Evolutionary conservation across 1,284 basidiomycete species (phyloP).

Genomic region (Cryptococcus sp.): DNA sequence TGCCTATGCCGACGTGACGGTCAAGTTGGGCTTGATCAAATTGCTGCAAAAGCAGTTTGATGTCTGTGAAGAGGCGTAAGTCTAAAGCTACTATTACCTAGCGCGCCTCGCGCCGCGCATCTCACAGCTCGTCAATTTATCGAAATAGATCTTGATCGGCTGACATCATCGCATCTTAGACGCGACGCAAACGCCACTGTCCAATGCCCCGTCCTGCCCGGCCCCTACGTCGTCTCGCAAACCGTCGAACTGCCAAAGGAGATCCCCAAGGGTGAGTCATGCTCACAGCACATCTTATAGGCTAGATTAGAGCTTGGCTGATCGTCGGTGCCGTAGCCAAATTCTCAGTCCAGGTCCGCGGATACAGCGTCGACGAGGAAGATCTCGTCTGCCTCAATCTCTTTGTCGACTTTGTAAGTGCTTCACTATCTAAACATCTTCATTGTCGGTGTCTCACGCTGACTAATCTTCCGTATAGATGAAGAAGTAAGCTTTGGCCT

Average conservation of each 20-base stretch:
- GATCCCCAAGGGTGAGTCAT: slow-evolving; percentile 74
- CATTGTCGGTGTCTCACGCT: background rate
- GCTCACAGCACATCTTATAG: background rate
- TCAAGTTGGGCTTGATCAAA: slow-evolving; percentile 87
- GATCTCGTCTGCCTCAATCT: slow-evolving; percentile 80
- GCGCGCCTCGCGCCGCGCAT: background rate
- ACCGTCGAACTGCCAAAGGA: slow-evolving; percentile 82
- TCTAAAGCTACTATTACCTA: slow-evolving; percentile 56
- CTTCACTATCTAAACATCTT: background rate
- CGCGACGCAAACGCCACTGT: slow-evolving; percentile 43
- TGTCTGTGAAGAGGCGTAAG: slow-evolving; percentile 89
- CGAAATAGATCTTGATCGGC: too few relatives aligned
- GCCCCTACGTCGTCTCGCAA: slow-evolving; percentile 70
- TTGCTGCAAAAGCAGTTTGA: slow-evolving; percentile 78
- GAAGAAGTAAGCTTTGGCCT: slow-evolving; percentile 11
- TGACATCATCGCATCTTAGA: slow-evolving; percentile 10
- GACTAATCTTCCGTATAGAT: slow-evolving; percentile 6
- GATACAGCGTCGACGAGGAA: slow-evolving; percentile 74
- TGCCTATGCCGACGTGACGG: slow-evolving; percentile 79
- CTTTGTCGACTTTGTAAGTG: slow-evolving; percentile 61
- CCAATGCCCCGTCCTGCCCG: slow-evolving; percentile 62
- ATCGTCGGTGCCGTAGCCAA: slow-evolving; percentile 64
- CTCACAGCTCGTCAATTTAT: background rate
- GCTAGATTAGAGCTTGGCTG: background rate
- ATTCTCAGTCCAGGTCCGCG: slow-evolving; percentile 73